Conservation (phyloP, 352 stramenopile species). For the Globisporangium viniferum region DNA sequence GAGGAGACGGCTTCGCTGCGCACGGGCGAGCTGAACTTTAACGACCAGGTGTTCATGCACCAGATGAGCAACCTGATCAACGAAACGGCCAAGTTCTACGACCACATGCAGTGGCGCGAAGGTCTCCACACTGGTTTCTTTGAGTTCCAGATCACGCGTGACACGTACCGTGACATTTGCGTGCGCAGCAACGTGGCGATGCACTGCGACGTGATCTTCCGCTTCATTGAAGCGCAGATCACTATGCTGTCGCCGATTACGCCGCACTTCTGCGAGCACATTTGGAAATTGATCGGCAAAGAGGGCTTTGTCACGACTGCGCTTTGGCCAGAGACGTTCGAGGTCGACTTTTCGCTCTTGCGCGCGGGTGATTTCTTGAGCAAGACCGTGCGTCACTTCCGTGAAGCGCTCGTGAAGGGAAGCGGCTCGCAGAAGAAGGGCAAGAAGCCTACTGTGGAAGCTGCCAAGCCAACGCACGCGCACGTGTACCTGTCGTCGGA, state of each 20-base stretch:
- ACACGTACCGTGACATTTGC: conserved; percentile 98
- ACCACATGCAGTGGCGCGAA: conserved; percentile 94
- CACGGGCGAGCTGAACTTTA: conserved; percentile 83
- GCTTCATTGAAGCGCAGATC: conserved; percentile 93
- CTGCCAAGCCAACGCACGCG: conserved; percentile 87
- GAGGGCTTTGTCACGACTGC: conserved; percentile 88
- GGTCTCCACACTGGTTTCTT: conserved; percentile 98
- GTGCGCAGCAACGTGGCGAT: conserved; percentile 77
- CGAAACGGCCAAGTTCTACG: conserved; percentile 85
- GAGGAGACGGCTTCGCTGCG: conserved; percentile 87
- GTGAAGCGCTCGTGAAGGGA: conserved; percentile 78
- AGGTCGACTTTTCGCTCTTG: conserved; percentile 92
- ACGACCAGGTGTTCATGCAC: conserved; percentile 95
- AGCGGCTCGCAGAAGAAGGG: conserved; percentile 77
- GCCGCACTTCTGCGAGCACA: conserved; percentile 93
- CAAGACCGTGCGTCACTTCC: conserved; percentile 91
- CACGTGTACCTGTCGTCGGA: conserved; percentile 85
- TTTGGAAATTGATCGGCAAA: conserved; percentile 93
- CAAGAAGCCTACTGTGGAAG: conserved; percentile 82
- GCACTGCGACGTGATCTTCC: conserved; percentile 90
- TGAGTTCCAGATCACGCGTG: conserved; percentile 97
- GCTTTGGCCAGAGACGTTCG: conserved; percentile 78
- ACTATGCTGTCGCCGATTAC: conserved; percentile 96
- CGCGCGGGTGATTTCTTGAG: conserved; percentile 92
- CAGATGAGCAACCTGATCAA: conserved; percentile 96